phyloP scores from a whole-genome alignment of 139 green algal genomes.

The Tetradesmus lagerheimii region DNA sequence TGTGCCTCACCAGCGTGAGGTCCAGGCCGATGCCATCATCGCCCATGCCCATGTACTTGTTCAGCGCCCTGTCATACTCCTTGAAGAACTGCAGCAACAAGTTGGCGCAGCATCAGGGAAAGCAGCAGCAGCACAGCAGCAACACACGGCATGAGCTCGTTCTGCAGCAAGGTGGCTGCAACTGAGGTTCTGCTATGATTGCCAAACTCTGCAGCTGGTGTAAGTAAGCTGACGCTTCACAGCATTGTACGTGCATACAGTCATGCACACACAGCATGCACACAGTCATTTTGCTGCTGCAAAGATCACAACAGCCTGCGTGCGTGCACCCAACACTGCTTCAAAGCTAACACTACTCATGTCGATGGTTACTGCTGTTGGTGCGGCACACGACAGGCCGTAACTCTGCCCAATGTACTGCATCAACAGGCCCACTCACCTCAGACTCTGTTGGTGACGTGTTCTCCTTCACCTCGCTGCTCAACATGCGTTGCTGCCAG shows the following conservation, averaged over 20 bases:
- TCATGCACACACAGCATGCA: too few species aligned
- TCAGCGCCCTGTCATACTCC: slow-evolving; percentile 43
- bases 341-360: background rate
- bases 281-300: too few species aligned
- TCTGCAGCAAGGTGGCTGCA: background rate
- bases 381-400: too few species aligned
- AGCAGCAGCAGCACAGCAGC: background rate
- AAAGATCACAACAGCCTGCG: too few species aligned
- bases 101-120: background rate
- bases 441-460: slow-evolving; percentile 2
- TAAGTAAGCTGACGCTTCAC: too few species aligned
- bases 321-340: too few species aligned
- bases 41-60: slow-evolving; percentile 44
- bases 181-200: background rate
- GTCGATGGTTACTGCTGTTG: background rate
- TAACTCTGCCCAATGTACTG: background rate
- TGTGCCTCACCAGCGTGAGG: slow-evolving; percentile 36
- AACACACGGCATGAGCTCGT: background rate
- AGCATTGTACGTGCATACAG: too few species aligned
- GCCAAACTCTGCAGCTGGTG: too few species aligned
- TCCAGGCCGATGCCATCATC: slow-evolving; percentile 40
- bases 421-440: background rate
- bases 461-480: slow-evolving; percentile 24
- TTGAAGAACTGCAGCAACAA: slow-evolving; percentile 42
- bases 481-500: slow-evolving; percentile 28